phyloP scores from a whole-genome alignment of 108 stramenopile species.

The Nitzschia sp. region DNA sequence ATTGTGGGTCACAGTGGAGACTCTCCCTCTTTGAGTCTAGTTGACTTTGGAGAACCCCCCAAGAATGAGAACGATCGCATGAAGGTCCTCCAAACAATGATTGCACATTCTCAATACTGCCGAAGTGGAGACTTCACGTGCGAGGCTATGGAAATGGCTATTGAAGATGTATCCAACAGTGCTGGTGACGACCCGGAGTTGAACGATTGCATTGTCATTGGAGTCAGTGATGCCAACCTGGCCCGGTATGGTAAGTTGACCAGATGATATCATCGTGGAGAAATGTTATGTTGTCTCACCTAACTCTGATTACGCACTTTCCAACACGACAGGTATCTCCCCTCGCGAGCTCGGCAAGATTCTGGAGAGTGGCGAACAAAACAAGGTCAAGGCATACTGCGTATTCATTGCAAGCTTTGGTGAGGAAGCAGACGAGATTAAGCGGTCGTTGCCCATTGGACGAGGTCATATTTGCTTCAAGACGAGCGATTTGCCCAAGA shows the following conservation, averaged over 20 bases:
- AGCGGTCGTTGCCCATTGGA: conserved; percentile 48
- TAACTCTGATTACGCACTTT: background rate
- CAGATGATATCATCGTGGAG: background rate
- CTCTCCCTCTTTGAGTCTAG: conserved; percentile 54
- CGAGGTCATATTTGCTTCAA: conserved; percentile 62
- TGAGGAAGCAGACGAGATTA: conserved; percentile 54
- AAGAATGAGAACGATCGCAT: conserved; percentile 55
- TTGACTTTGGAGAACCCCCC: conserved; percentile 50
- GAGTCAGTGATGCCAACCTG: conserved; percentile 85
- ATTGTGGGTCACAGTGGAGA: conserved; percentile 82
- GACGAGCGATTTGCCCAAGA: conserved; percentile 58
- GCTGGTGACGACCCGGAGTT: conserved; percentile 32
- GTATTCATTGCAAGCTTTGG: conserved; percentile 76
- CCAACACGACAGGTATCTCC: conserved; percentile 42
- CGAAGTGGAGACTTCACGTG: conserved; percentile 81
- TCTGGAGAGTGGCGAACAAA: conserved; percentile 28
- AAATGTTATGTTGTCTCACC: too few relatives aligned
- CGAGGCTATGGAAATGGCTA: conserved; percentile 73
- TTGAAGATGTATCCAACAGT: conserved; percentile 35
- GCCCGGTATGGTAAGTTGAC: conserved; percentile 56
- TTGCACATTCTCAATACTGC: conserved; percentile 90
- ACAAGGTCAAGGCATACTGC: conserved; percentile 55
- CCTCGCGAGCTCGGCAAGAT: conserved; percentile 50
- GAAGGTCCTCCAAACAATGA: conserved; percentile 72
- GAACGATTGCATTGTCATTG: conserved; percentile 58